Evolutionary conservation across 495 filamentous ascomycete species (phyloP).

Genomic region (Penicillium riverlandense): DNA sequence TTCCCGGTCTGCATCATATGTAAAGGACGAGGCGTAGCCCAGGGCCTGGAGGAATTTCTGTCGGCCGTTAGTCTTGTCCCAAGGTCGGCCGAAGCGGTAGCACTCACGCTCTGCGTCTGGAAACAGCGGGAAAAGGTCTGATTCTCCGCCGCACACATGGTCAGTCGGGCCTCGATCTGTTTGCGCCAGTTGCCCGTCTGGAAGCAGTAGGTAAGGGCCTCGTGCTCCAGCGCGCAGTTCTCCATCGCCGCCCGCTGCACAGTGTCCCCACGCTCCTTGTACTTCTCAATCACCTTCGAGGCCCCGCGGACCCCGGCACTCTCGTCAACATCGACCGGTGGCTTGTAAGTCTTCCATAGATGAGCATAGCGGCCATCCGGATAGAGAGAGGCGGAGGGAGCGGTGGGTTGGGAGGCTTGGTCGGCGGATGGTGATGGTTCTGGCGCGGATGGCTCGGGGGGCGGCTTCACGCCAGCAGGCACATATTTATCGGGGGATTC

Average conservation of each 20-base stretch:
- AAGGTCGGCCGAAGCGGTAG: not conserved
- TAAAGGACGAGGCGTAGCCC: constrained; percentile 69
- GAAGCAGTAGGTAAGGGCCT: constrained; percentile 70
- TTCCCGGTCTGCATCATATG: constrained; percentile 59
- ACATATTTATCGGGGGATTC: constrained; percentile 74
- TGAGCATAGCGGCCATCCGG: constrained; percentile 87
- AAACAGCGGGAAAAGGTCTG: constrained; percentile 71
- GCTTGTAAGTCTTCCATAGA: constrained; percentile 83
- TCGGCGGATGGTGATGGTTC: constrained; percentile 12
- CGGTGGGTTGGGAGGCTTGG: constrained; percentile 34
- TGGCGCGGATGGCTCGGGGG: constrained; percentile 2
- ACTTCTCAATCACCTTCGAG: constrained; percentile 71
- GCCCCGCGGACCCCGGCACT: constrained; percentile 45
- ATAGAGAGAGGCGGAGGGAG: constrained; percentile 53
- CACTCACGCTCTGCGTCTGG: constrained; percentile 65
- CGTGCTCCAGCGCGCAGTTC: constrained; percentile 85
- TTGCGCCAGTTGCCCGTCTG: constrained; percentile 48
- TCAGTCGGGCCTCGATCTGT: constrained; percentile 45
- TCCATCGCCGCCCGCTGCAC: constrained; percentile 82
- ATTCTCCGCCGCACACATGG: constrained; percentile 69
- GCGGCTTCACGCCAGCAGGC: constrained; percentile 24
- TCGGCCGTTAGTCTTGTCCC: not conserved
- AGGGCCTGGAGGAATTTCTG: constrained; percentile 83
- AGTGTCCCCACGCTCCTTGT: constrained; percentile 70
- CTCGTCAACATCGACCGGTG: constrained; percentile 53